Percentiles rank a stretch among this genome's conserved stretches.
These are phyloP conservation scores for Ogataea neopini DNA, from an alignment of 805 yeast species.

Conservation along the genomic window DNA sequence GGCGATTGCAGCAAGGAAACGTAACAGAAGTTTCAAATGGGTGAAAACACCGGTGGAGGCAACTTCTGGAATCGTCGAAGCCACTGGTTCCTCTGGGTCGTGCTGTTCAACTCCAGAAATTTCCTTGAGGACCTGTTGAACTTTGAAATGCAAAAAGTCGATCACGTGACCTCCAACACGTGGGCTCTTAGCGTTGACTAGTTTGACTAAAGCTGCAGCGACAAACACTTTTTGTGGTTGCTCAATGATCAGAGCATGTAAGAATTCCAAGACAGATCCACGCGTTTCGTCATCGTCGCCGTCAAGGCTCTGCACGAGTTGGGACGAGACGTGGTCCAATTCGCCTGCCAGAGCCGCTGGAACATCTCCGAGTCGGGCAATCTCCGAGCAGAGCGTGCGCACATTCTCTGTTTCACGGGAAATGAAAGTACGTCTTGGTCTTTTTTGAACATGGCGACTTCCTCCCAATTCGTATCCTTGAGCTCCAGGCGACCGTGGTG, in stretches of 20 bases:
- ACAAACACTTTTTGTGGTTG: constrained; percentile 88
- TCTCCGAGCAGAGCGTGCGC: constrained; percentile 48
- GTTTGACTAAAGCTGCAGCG: constrained; percentile 65
- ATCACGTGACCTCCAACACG: constrained; percentile 68
- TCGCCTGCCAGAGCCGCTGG: constrained; percentile 40
- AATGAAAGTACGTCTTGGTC: constrained; percentile 19
- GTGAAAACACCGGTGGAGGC: constrained; percentile 44
- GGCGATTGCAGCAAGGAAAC: constrained; percentile 67
- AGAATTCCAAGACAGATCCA: constrained; percentile 57
- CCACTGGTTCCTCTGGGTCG: constrained; percentile 10
- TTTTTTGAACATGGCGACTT: constrained; percentile 9
- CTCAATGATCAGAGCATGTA: constrained; percentile 72
- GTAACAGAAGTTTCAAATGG: constrained; percentile 64
- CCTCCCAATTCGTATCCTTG: not conserved
- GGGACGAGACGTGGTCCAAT: constrained; percentile 66
- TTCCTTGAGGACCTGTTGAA: constrained; percentile 54
- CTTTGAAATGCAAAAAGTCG: constrained; percentile 65
- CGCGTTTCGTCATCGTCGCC: constrained; percentile 62
- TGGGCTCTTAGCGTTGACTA: constrained; percentile 63
- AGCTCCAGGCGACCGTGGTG: constrained; percentile 1
- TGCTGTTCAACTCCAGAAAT: constrained; percentile 14
- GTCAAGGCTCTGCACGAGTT: constrained; percentile 65
- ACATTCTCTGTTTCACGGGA: constrained; percentile 37
- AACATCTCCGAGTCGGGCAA: constrained; percentile 60
- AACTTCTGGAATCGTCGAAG: not conserved